Evolutionary conservation across 2,329 filamentous ascomycete genomes (phyloP), one percentile per base, ranked within the genome.

Genomic region (Ceratocystis cubensis): DNA sequence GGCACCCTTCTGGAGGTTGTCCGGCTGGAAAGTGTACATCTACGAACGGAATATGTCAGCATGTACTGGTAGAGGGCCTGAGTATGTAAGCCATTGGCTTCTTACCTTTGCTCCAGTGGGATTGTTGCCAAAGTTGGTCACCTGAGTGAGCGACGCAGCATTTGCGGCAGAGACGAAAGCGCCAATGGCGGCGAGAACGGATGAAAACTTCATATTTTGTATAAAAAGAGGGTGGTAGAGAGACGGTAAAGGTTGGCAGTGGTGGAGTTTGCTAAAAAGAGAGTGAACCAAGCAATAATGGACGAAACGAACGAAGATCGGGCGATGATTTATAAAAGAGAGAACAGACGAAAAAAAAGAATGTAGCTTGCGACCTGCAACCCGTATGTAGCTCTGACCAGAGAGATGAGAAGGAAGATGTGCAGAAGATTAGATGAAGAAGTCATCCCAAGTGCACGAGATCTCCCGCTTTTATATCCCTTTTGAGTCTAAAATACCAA

Each of bases 121-220:
- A 67, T 74, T 74, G 59, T 67, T 59, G 5, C 78, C 78, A 65
- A 78, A 81, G 69, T 74, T 71, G 6, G 72, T 74, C 46, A 81
- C 75, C 61, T 75, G 74, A 10, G 72, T 72, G 22, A 78, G 70
- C 1, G 72, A 70, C 17, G 71, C 71, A 8, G 71, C 72, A 15
- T 67, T 68, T 4, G 25, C 65, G 1, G 48, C 56, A 46, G 64
- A 44, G 44, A 61, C 44, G 25, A 66, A 44, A 57, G 62, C 57
- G 44, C 45, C 17, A 13, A 64, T 28, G 30, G 28, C 57, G 13
- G 62, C 59, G 37, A 67, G 45, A 61, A 33, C 15, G 50, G 66
- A 50, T 13, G 48, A 37, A 37, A 53, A 28, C 44, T 68, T 68
- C 65, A 66, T 68, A 3, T 50, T 50, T 25, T 7, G 1, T 20